Evolutionary conservation across 2,329 filamentous ascomycete species (phyloP).

Genomic region (Botrytis hyacinthi): DNA sequence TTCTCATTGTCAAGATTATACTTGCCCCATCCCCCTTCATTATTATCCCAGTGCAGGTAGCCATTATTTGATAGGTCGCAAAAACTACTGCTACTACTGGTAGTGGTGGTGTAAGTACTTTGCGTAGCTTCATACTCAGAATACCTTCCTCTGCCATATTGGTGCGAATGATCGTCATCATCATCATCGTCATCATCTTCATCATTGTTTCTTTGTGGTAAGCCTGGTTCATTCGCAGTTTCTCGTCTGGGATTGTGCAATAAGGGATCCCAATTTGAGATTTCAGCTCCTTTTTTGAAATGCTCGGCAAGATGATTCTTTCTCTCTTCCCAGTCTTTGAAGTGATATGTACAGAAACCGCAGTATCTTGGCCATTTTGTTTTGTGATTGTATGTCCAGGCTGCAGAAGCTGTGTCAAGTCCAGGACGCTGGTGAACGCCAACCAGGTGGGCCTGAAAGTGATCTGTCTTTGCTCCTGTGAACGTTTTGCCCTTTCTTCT

Average conservation of each 20-base stretch:
- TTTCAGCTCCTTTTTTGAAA: neutral
- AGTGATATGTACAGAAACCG: neutral
- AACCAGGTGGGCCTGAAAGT: neutral
- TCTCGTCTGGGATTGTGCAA: neutral
- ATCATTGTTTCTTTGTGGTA: neutral
- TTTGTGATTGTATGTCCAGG: neutral
- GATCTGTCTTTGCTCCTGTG: neutral
- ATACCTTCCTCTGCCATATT: neutral
- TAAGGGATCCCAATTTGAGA: neutral
- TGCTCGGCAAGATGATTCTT: neutral
- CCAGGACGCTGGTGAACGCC: neutral
- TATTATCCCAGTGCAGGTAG: neutral
- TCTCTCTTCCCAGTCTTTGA: neutral
- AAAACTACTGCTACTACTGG: neutral
- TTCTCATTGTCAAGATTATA: neutral
- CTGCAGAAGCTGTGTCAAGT: neutral
- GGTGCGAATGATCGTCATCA: neutral
- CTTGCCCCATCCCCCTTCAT: neutral
- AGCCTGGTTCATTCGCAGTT: neutral
- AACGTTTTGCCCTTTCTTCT: neutral
- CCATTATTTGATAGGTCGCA: no score
- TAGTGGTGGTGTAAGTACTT: neutral
- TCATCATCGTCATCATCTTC: neutral
- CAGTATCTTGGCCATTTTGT: neutral
- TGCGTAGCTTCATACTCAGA: no score